Percentiles rank a stretch among this genome's conserved stretches.
Evolutionary conservation across 2,329 filamentous ascomycete genomes (phyloP).

Genomic region (Ophidiomyces ophidiicola): DNA sequence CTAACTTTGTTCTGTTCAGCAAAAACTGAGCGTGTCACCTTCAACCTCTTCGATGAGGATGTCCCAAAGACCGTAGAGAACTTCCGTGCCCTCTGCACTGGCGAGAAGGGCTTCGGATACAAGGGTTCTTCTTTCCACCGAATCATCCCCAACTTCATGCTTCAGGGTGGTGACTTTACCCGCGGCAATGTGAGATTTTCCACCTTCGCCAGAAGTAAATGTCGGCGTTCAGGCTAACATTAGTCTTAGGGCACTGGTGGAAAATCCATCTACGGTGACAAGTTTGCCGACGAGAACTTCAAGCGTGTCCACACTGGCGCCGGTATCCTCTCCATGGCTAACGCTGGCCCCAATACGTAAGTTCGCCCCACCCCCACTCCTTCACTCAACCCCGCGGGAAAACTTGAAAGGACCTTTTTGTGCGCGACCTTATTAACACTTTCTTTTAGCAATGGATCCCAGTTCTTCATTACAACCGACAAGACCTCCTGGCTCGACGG

Average conservation of each 20-base stretch:
- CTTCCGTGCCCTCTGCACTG: constrained; percentile 74
- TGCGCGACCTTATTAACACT: not conserved
- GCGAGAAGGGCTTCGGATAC: constrained; percentile 73
- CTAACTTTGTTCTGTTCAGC: constrained; percentile 35
- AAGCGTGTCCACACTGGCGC: constrained; percentile 57
- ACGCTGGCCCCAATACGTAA: constrained; percentile 85
- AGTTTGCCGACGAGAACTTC: constrained; percentile 94
- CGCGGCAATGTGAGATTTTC: constrained; percentile 62
- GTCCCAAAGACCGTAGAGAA: constrained; percentile 82
- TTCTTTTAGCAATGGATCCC: constrained; percentile 50
- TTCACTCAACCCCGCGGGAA: too few species aligned
- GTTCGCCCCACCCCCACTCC: too few species aligned
- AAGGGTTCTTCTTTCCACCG: constrained; percentile 77
- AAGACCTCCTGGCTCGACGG: constrained; percentile 55
- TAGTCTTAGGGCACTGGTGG: constrained; percentile 67
- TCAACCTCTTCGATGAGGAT: constrained; percentile 72
- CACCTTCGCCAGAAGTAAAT: not conserved
- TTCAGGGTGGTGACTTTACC: constrained; percentile 93
- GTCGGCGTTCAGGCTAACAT: not conserved
- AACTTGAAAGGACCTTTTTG: not conserved
- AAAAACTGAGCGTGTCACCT: constrained; percentile 69
- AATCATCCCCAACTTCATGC: constrained; percentile 87
- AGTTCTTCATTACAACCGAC: constrained; percentile 62
- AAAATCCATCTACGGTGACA: constrained; percentile 90
- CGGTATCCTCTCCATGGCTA: constrained; percentile 86